Conservation (phyloP, 225 moss, liverwort and hornwort species). For the Straminergon stramineum region DNA sequence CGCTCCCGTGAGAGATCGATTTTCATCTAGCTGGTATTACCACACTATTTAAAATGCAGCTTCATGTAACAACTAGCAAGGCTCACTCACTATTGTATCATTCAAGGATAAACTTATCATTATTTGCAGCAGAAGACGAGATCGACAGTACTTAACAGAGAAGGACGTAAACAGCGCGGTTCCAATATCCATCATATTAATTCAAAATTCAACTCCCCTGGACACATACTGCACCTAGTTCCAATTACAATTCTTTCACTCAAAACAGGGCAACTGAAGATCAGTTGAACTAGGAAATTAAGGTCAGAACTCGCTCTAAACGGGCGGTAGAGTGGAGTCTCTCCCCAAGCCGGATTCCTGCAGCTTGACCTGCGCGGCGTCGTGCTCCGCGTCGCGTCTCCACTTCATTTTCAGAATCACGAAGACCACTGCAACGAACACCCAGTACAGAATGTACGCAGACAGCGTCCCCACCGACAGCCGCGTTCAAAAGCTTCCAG, state of each 20-base stretch:
- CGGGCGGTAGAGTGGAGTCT: background rate
- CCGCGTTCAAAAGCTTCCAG: constrained; percentile 16
- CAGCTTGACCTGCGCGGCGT: background rate
- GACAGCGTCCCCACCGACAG: background rate
- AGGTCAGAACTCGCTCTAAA: background rate
- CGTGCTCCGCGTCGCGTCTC: background rate
- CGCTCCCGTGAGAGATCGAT: background rate
- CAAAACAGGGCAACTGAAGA: background rate
- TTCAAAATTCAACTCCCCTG: background rate
- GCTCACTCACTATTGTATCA: background rate
- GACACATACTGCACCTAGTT: background rate
- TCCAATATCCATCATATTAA: background rate
- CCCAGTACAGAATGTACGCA: constrained; percentile 17
- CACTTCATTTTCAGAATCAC: background rate
- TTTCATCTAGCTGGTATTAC: background rate
- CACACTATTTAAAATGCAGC: background rate
- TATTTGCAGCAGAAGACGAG: background rate
- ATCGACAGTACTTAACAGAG: background rate
- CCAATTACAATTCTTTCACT: background rate
- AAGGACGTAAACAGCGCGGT: background rate
- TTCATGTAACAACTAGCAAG: background rate
- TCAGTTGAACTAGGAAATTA: background rate
- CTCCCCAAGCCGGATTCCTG: background rate
- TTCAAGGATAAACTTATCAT: background rate
- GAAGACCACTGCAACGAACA: background rate